These are phyloP conservation scores for Parachaetomium inaequale DNA, from an alignment of 495 filamentous ascomycete species.

Conservation along the genomic window DNA sequence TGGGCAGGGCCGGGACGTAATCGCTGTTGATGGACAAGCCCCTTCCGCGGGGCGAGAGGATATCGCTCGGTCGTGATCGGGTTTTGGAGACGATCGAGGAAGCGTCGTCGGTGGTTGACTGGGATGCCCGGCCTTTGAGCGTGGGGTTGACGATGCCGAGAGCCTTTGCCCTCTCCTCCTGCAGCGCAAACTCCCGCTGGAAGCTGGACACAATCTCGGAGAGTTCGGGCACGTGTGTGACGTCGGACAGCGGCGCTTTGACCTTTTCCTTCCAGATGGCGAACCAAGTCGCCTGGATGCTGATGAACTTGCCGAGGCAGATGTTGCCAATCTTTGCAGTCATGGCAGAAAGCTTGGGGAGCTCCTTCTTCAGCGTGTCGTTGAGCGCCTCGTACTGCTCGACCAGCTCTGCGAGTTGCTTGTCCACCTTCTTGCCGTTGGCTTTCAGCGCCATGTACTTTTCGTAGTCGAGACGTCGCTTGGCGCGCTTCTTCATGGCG, in stretches of 20 bases:
- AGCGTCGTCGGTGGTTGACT: conserved; percentile 46
- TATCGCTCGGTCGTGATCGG: conserved; percentile 39
- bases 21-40: conserved; percentile 63
- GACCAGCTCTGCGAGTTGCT: conserved; percentile 74
- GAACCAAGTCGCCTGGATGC: conserved; percentile 77
- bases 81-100: conserved; percentile 38
- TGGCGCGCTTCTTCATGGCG: conserved; percentile 87
- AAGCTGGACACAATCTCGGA: conserved; percentile 68
- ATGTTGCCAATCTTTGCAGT: conserved; percentile 77
- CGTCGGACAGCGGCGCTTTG: conserved; percentile 63
- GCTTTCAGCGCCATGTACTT: conserved; percentile 60
- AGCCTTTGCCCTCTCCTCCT: conserved; percentile 50
- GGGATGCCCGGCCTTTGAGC: conserved; percentile 39
- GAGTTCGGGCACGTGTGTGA: conserved; percentile 58
- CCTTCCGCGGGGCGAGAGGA: conserved; percentile 41
- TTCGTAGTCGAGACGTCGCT: conserved; percentile 83
- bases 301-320: conserved; percentile 74
- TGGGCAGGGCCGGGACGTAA: conserved; percentile 57
- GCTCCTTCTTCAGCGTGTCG: conserved; percentile 84
- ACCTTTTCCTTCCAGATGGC: conserved; percentile 76
- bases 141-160: conserved; percentile 50
- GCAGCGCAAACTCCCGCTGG: conserved; percentile 63
- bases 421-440: conserved; percentile 68
- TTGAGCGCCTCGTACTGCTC: conserved; percentile 88
- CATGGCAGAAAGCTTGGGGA: conserved; percentile 76